These are phyloP conservation scores for Trypanosoma vivax DNA, from an alignment of 208 protist species.

Conservation along the genomic window DNA sequence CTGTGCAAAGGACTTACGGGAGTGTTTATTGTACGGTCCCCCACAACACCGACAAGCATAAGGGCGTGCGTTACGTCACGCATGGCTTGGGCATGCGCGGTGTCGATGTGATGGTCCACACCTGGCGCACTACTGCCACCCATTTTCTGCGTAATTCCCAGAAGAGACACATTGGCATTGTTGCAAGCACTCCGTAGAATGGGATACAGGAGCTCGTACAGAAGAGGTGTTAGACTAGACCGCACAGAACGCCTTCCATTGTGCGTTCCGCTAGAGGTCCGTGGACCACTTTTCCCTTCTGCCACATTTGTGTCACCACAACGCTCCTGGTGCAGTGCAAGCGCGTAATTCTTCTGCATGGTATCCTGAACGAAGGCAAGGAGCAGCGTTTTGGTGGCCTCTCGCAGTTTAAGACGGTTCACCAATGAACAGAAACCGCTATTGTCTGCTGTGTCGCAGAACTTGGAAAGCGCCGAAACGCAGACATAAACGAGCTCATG, in stretches of 20 bases:
- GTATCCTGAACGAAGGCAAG: slow-evolving; percentile 82
- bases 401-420: not conserved
- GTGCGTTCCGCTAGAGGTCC: not conserved
- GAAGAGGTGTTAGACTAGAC: slow-evolving; percentile 10
- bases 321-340: slow-evolving; percentile 60
- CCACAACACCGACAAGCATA: slow-evolving; percentile 54
- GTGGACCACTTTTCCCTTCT: not conserved
- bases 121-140: not conserved
- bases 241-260: slow-evolving; percentile 5
- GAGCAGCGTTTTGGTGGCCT: slow-evolving; percentile 27
- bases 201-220: slow-evolving; percentile 2
- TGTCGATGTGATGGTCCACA: not conserved
- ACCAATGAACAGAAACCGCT: not conserved
- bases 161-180: too few relatives aligned
- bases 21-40: slow-evolving; percentile 58
- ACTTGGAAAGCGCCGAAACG: not conserved
- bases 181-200: slow-evolving; percentile 6
- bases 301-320: slow-evolving; percentile 24
- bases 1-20: slow-evolving; percentile 45
- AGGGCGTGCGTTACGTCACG: slow-evolving; percentile 22
- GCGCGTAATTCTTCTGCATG: slow-evolving; percentile 77
- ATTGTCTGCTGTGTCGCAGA: not conserved
- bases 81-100: too few relatives aligned
- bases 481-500: slow-evolving; percentile 7
- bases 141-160: too few relatives aligned